These are phyloP conservation scores for Cerioporus squamosus DNA, from an alignment of 1,284 basidiomycete genomes.

Conservation along the genomic window DNA sequence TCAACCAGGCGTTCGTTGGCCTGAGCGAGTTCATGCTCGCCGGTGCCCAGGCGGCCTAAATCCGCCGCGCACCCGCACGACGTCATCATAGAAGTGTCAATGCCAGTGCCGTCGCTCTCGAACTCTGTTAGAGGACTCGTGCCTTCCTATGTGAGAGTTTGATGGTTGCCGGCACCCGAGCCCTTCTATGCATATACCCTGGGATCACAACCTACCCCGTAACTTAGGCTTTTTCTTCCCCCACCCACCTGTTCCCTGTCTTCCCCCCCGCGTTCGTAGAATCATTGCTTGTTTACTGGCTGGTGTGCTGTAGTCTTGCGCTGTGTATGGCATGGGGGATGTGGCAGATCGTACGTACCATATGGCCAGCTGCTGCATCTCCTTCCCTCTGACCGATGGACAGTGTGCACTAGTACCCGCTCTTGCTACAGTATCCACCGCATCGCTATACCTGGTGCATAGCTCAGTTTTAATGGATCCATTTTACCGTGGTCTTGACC, in stretches of 20 bases:
- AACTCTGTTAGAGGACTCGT: neutral
- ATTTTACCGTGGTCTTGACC: neutral
- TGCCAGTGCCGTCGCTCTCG: neutral
- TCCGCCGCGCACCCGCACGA: neutral
- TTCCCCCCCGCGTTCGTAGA: no score
- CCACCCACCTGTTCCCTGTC: no score
- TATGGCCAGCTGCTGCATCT: neutral
- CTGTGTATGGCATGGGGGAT: conserved; percentile 8
- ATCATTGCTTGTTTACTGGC: neutral
- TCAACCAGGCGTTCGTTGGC: conserved; percentile 44
- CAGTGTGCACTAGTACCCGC: conserved; percentile 8
- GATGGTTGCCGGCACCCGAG: no score
- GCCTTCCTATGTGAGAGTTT: no score
- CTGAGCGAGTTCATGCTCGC: conserved; percentile 40
- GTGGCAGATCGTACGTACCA: neutral
- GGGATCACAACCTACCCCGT: no score
- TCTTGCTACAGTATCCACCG: conserved; percentile 4
- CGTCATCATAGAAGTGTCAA: neutral
- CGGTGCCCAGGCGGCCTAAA: conserved; percentile 22
- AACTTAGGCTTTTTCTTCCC: no score
- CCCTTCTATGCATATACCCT: no score
- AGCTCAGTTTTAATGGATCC: conserved; percentile 5
- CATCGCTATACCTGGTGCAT: conserved; percentile 6
- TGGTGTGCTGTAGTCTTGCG: conserved; percentile 7
- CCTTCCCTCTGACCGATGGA: conserved; percentile 1